A percentile compares a stretch with the other conserved stretches of the same genome.
These are phyloP conservation scores for Fusarium liriodendri DNA, from an alignment of 2,329 filamentous ascomycete genomes.

Conservation along the genomic window DNA sequence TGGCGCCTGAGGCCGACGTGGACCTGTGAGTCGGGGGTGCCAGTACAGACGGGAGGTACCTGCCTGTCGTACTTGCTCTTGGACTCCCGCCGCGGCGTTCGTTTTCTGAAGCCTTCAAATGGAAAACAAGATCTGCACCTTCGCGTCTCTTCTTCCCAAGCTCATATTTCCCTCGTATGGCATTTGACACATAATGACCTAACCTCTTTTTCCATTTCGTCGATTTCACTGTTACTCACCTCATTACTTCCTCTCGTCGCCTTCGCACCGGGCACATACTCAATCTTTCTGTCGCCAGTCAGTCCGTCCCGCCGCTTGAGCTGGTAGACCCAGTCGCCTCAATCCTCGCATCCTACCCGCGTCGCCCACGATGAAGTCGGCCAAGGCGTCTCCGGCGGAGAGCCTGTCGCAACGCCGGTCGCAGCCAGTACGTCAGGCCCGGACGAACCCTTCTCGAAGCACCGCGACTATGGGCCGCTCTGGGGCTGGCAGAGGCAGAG, in stretches of 20 bases:
- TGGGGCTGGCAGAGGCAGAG: slow-evolving; percentile 56
- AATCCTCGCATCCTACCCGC: slow-evolving; percentile 42
- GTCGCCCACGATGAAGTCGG: slow-evolving; percentile 64
- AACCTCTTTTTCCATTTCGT: slow-evolving; percentile 32
- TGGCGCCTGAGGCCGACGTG: slow-evolving; percentile 31
- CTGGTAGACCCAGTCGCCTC: slow-evolving; percentile 35
- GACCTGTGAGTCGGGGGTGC: neutral
- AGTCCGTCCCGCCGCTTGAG: slow-evolving; percentile 37
- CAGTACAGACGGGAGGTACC: slow-evolving; percentile 18
- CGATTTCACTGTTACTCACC: slow-evolving; percentile 36
- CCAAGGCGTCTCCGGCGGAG: slow-evolving; percentile 59
- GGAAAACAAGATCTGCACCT: slow-evolving; percentile 33
- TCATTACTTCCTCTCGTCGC: slow-evolving; percentile 17
- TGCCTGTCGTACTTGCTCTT: neutral
- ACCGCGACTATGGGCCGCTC: slow-evolving; percentile 60
- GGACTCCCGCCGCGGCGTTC: slow-evolving; percentile 30
- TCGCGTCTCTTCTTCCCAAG: slow-evolving; percentile 39
- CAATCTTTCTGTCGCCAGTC: slow-evolving; percentile 34
- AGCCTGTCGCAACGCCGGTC: slow-evolving; percentile 66
- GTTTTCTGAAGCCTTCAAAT: slow-evolving; percentile 41
- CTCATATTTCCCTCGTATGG: slow-evolving; percentile 28
- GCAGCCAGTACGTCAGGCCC: slow-evolving; percentile 73
- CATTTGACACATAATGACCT: slow-evolving; percentile 41
- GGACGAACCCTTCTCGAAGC: slow-evolving; percentile 71
- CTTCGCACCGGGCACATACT: slow-evolving; percentile 13